Evolutionary conservation across 768 basidiomycete species (phyloP), one percentile per base, ranked within the genome.

Genomic region (Boletellus emodensis): DNA sequence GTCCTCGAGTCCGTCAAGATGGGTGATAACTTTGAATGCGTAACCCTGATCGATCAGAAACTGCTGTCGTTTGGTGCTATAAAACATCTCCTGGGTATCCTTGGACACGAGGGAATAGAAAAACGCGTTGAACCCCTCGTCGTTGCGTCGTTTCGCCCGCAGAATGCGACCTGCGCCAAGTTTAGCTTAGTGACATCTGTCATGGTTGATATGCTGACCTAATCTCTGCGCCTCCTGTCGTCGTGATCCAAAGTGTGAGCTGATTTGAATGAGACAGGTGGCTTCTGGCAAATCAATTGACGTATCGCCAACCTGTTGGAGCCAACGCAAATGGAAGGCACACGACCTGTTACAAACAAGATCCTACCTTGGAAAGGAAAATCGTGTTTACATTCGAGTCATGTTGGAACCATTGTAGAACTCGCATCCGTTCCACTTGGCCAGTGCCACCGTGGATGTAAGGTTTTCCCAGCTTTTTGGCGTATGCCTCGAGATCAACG

Each of bases 81-180:
- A 99, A 71, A 86, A 99, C 93, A 98, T 98, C 72, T 98, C 96
- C 63, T 96, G 93, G 4, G 95, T 99, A 71, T 97, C 95, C 70
- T 96, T 96, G 22, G 94, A 97, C 32, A 99, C 96, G 7, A 99
- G 83, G 30, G 96, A 97, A 69, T 99, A 99, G 72, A 99, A 99
- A 74, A 98, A 99, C 20, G 96, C 96, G 56, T 99, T 99, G 75
- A 99, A 99, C 1, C 96, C 96, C 71, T 98, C 96, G 62, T 99
- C 96, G 63, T 99, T 99, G 56, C 96, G 80, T 52, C 96, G 82
- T 69, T 99, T 99, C 9, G 96, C 96, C 40, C 96, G 87, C 40
- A 99, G 73, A 61, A 99, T 99, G 40, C 96, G 93, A 13, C 94
- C 94, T 91, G 54, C 22, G 37, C 36, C 40, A 41, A 44, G 42